Conservation (phyloP, 2,329 filamentous ascomycete genomes). For the Xylaria sp. region DNA sequence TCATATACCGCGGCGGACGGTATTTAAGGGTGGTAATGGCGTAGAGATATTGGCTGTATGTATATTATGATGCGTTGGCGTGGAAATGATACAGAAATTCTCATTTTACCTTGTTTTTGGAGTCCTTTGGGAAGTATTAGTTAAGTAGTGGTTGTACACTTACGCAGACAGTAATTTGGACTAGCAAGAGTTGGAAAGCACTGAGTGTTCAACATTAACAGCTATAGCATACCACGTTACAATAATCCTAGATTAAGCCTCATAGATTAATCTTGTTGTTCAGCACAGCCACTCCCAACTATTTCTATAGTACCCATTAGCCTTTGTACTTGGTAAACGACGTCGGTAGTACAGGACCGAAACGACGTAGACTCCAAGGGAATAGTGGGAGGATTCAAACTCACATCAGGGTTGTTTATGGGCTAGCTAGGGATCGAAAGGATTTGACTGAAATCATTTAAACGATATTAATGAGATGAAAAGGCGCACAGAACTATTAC, state of each 20-base stretch:
- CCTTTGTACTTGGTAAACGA: background rate
- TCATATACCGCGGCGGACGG: background rate
- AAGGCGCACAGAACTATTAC: background rate
- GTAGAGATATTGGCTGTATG: too few relatives aligned
- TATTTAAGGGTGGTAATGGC: too few relatives aligned
- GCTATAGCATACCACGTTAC: too few relatives aligned
- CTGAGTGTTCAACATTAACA: too few relatives aligned
- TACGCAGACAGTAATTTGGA: too few relatives aligned
- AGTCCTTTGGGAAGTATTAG: too few relatives aligned
- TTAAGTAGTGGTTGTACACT: too few relatives aligned
- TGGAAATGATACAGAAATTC: too few relatives aligned
- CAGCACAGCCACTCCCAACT: background rate
- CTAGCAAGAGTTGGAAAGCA: too few relatives aligned
- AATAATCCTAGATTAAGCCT: background rate
- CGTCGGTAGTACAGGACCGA: background rate
- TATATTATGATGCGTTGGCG: too few relatives aligned
- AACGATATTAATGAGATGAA: background rate
- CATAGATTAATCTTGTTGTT: background rate
- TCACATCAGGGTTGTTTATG: background rate
- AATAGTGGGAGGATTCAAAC: background rate
- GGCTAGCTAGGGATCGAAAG: background rate
- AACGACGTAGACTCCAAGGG: background rate
- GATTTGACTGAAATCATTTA: background rate
- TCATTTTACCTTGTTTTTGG: too few relatives aligned
- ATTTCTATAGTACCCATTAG: background rate